Base-by-base conservation (phyloP, 2,329 filamentous ascomycete species). In the Alternaria hordeiaustralica region DNA sequence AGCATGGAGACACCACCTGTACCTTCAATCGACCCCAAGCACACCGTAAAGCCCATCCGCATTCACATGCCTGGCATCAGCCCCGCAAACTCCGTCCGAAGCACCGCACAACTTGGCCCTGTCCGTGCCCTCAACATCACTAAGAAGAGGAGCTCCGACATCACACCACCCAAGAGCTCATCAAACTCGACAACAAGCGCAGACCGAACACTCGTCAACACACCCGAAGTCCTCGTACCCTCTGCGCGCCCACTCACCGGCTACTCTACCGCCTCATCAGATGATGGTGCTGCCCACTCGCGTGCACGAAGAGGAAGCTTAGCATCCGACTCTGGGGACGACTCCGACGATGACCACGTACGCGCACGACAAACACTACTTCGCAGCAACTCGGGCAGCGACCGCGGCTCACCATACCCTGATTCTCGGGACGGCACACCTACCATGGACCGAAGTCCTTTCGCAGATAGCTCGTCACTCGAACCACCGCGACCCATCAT, bases 1-100 rank as follows among this genome's bases (percentile, higher is more conserved):
- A 81, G 84, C 61, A 81, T 77, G 4, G 76, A 82, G 12, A 85
- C 91, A 18, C 92, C 93, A 4, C 92, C 92, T 0, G 90, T 95
- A 6, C 92, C 92, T 7, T 83, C 84, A 61, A 89, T 96, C 71
- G 89, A 94, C 72, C 88, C 86, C 67, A 86, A 86, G 65, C 76
- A 79, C 62, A 64, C 69, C 15, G 61, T 69, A 2, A 73, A 74
- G 58, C 73, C 76, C 6, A 72, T 80, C 45, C 77, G 77, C 57
- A 75, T 84, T 28, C 77, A 83, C 68, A 82, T 84, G 75, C 82
- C 82, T 6, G 69, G 73, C 33, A 74, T 79, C 58, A 79, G 78
- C 61, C 77, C 79, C 3, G 71, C 75, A 55, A 74, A 78, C 64
- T 78, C 79, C 12, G 66, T 80, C 28, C 75, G 76, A 55, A 80